Conservation (phyloP, 2,329 filamentous ascomycete genomes). For the Leptographium procerum region DNA sequence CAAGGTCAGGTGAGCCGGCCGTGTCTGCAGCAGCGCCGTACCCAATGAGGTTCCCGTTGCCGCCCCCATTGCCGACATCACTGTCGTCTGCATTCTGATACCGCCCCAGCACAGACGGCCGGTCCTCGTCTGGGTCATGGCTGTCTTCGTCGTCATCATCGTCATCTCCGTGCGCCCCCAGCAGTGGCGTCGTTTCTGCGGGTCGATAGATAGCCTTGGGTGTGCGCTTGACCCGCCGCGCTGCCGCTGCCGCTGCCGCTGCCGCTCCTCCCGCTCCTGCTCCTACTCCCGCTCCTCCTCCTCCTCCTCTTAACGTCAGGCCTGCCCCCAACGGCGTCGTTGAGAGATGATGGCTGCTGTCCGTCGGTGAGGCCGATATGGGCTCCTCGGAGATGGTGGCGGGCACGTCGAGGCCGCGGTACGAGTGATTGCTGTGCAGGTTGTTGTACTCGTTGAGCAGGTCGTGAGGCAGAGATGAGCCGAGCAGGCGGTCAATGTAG, state of each 20-base stretch:
- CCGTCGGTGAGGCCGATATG: slow-evolving; percentile 17
- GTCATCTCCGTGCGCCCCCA: slow-evolving; percentile 31
- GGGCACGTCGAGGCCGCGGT: slow-evolving; percentile 49
- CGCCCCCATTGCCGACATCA: too few relatives aligned
- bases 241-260: slow-evolving; percentile 3
- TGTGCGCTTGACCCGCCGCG: slow-evolving; percentile 59
- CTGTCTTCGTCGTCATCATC: slow-evolving; percentile 30
- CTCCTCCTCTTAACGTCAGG: too few relatives aligned
- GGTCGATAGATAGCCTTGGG: slow-evolving; percentile 77
- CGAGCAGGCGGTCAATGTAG: slow-evolving; percentile 82
- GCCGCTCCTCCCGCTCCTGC: not conserved
- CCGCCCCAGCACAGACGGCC: slow-evolving; percentile 18
- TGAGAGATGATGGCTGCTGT: slow-evolving; percentile 13
- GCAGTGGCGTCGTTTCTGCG: slow-evolving; percentile 56
- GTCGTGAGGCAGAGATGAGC: slow-evolving; percentile 85
- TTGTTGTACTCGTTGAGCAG: slow-evolving; percentile 81
- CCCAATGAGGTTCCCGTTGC: slow-evolving; percentile 3
- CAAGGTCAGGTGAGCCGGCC: not conserved
- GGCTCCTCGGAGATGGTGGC: slow-evolving; percentile 65
- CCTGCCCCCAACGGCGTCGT: not conserved
- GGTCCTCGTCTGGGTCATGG: slow-evolving; percentile 27
- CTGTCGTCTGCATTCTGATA: not conserved
- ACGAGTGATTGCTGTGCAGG: slow-evolving; percentile 38
- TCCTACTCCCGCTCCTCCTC: not conserved
- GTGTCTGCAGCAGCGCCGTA: not conserved